These are phyloP conservation scores for Nepenthes alata DNA, from an alignment of 179 eudicot genomes.

Conservation along the genomic window DNA sequence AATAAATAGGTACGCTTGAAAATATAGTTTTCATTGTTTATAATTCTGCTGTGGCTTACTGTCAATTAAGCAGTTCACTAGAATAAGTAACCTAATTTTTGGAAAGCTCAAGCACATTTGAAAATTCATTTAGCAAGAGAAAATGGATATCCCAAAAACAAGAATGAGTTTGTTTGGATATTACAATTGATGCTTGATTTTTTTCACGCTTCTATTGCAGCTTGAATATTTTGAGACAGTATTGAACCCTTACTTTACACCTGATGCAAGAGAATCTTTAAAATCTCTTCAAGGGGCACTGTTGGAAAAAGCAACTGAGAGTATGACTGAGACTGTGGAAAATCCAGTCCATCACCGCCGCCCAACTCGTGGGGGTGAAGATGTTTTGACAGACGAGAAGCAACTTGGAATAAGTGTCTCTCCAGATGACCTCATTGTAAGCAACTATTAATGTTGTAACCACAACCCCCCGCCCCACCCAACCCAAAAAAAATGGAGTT, in stretches of 20 bases:
- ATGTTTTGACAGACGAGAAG: conserved; percentile 60
- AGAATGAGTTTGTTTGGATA: no score
- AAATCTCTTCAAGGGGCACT: conserved; percentile 74
- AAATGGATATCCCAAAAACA: no score
- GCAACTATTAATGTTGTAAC: conserved; percentile 13
- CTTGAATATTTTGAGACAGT: conserved; percentile 94
- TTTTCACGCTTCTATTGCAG: conserved; percentile 24
- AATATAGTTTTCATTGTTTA: no score
- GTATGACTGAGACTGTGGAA: conserved; percentile 57
- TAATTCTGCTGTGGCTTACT: no score
- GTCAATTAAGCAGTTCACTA: no score
- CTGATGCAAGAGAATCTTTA: conserved; percentile 71
- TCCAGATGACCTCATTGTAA: conserved; percentile 95
- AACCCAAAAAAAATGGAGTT: no score
- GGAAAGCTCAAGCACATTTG: no score
- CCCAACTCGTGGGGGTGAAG: conserved; percentile 74
- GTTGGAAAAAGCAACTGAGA: conserved; percentile 82
- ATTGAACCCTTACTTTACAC: conserved; percentile 66
- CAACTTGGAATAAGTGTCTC: conserved; percentile 61
- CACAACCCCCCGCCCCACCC: neutral
- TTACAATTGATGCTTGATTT: no score
- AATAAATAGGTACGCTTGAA: no score
- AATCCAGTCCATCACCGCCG: conserved; percentile 69
- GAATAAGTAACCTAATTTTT: no score
- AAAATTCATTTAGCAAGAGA: no score